Percentiles rank a stretch among this genome's conserved stretches.
Evolutionary conservation across 1,284 basidiomycete species (phyloP).

Genomic region (Sanghuangporus baumii): DNA sequence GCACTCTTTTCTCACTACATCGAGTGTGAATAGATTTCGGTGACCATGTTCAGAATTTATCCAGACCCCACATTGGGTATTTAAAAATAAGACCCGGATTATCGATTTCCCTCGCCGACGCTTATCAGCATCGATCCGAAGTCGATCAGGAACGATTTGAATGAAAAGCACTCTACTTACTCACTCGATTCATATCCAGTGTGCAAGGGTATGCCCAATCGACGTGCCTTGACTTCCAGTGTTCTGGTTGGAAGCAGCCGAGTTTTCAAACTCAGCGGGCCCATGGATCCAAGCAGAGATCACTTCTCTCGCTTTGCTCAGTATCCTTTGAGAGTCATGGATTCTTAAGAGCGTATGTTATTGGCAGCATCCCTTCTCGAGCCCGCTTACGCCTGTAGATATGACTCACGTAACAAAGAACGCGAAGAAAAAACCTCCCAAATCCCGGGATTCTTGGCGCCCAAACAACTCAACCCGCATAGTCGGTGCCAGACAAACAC

Average conservation of each 20-base stretch:
- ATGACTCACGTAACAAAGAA: not conserved
- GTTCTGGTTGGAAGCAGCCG: not conserved
- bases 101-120: not conserved
- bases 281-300: not conserved
- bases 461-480: not conserved
- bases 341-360: not conserved
- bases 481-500: too few species aligned
- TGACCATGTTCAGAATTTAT: not conserved
- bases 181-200: not conserved
- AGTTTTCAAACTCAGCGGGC: not conserved
- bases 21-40: not conserved
- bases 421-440: not conserved
- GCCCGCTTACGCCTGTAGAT: not conserved
- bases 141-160: slow-evolving; percentile 1
- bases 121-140: not conserved
- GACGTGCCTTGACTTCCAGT: not conserved
- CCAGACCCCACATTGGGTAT: not conserved
- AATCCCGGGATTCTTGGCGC: not conserved
- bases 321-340: not conserved
- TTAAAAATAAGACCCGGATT: not conserved
- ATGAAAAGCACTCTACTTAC: not conserved
- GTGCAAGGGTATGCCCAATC: not conserved
- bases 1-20: not conserved
- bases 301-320: not conserved
- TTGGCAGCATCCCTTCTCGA: not conserved